Percentiles rank a stretch among this genome's conserved stretches.
These are phyloP conservation scores for Infundibulicybe gibba DNA, from an alignment of 768 basidiomycete species.

Conservation along the genomic window DNA sequence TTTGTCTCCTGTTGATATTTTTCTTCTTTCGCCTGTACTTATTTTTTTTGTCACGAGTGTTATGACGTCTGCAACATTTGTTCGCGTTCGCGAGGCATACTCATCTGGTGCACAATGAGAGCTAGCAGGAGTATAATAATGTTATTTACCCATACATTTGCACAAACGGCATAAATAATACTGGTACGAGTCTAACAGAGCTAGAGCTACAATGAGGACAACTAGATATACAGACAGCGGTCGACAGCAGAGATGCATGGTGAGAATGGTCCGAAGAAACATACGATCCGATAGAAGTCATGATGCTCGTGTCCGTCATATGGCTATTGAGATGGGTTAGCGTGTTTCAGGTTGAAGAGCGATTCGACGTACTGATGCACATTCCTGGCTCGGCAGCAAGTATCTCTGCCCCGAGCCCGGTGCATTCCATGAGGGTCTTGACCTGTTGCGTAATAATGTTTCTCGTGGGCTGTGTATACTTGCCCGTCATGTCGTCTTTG, in stretches of 20 bases:
- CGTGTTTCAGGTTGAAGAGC: background rate
- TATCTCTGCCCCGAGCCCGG: conserved; percentile 68
- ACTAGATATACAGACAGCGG: conserved; percentile 9
- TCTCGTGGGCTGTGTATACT: conserved; percentile 46
- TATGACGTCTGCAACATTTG: conserved; percentile 9
- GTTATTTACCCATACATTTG: background rate
- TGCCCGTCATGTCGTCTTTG: conserved; percentile 66
- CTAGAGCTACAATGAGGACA: conserved; percentile 37
- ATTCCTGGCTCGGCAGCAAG: conserved; percentile 76
- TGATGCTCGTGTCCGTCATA: background rate
- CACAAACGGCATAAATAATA: background rate
- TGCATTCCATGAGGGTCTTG: conserved; percentile 51
- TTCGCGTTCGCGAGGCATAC: background rate
- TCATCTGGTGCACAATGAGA: background rate
- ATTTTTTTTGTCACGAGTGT: conserved; percentile 19
- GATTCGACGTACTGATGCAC: conserved; percentile 60
- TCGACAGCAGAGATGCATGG: conserved; percentile 8
- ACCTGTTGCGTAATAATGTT: conserved; percentile 77
- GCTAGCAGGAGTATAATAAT: background rate
- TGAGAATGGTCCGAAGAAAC: background rate
- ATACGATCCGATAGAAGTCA: background rate
- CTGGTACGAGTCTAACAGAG: conserved; percentile 10
- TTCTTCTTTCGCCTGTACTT: conserved; percentile 16
- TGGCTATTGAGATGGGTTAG: too few relatives aligned
- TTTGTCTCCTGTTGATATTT: conserved; percentile 21